Percentiles rank a stretch among this genome's conserved stretches.
Conservation (phyloP, 257 asterid species). For the Lantana camara region DNA sequence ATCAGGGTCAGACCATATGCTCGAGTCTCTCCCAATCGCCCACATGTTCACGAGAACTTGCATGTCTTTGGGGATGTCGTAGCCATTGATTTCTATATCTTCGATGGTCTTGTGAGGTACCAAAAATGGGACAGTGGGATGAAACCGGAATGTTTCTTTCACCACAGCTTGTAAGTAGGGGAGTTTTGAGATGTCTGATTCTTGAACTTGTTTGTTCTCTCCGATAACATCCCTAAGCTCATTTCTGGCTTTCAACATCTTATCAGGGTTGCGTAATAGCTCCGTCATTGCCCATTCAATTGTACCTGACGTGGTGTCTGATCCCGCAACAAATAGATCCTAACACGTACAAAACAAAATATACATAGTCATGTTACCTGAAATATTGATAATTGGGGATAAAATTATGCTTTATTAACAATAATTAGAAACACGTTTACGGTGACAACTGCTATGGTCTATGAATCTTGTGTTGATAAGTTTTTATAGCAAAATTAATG, state of each 20-base stretch:
- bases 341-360: no score
- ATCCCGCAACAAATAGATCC: no score
- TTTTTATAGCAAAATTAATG: no score
- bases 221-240: slow-evolving; percentile 20
- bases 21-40: no score
- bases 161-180: slow-evolving; percentile 25
- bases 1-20: no score
- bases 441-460: no score
- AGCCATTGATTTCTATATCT: slow-evolving; percentile 17
- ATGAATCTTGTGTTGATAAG: no score
- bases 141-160: slow-evolving; percentile 36
- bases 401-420: no score
- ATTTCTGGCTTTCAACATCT: slow-evolving; percentile 13
- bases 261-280: slow-evolving; percentile 22
- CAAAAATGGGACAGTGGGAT: slow-evolving; percentile 19
- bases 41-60: not conserved
- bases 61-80: not conserved
- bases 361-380: no score
- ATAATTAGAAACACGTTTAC: no score
- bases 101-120: slow-evolving; percentile 22
- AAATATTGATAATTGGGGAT: no score
- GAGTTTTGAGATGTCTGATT: slow-evolving; percentile 22
- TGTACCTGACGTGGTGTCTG: slow-evolving; percentile 7
- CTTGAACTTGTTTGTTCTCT: slow-evolving; percentile 10
- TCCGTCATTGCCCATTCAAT: slow-evolving; percentile 36